These are phyloP conservation scores for Scenedesmus sp. DNA, from an alignment of 163 green algal genomes.

Conservation along the genomic window DNA sequence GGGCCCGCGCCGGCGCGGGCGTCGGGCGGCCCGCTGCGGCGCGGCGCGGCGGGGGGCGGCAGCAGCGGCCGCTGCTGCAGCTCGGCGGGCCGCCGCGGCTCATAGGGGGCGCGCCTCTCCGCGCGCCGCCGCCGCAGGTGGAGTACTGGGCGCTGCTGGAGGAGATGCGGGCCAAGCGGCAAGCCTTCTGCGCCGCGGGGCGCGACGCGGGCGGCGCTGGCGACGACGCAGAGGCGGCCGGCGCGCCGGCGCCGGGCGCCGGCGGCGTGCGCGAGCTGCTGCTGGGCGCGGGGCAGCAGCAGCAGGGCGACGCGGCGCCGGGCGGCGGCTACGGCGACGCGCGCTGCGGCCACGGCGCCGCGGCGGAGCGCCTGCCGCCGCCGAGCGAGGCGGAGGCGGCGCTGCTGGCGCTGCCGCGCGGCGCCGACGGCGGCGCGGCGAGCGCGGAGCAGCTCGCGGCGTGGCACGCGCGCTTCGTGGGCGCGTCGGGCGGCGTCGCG, in stretches of 20 bases:
- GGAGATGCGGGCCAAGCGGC: conserved; percentile 14
- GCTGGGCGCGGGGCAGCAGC: not conserved
- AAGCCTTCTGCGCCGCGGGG: not conserved
- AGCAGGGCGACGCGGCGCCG: not conserved
- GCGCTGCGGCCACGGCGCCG: not conserved
- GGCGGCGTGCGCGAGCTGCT: not conserved
- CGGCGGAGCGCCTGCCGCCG: conserved; percentile 10
- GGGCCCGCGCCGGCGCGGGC: not conserved
- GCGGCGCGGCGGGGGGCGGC: no score
- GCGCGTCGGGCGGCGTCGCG: not conserved
- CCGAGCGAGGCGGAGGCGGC: not conserved
- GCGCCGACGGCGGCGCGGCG: not conserved
- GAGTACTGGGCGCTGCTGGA: conserved; percentile 39
- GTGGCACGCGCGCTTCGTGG: conserved; percentile 22
- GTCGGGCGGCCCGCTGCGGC: not conserved
- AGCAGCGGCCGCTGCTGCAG: no score
- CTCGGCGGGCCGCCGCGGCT: no score
- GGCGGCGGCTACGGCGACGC: not conserved
- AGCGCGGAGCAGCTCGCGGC: conserved; percentile 35
- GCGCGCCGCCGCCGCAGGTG: conserved; percentile 4
- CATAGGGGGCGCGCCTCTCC: no score
- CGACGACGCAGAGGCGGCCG: not conserved
- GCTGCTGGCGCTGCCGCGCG: conserved; percentile 11
- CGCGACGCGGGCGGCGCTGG: not conserved
- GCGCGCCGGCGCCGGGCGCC: no score